Evolutionary conservation across 345 rosid genomes (phyloP).

Genomic region (Erysimum cheiranthoides): DNA sequence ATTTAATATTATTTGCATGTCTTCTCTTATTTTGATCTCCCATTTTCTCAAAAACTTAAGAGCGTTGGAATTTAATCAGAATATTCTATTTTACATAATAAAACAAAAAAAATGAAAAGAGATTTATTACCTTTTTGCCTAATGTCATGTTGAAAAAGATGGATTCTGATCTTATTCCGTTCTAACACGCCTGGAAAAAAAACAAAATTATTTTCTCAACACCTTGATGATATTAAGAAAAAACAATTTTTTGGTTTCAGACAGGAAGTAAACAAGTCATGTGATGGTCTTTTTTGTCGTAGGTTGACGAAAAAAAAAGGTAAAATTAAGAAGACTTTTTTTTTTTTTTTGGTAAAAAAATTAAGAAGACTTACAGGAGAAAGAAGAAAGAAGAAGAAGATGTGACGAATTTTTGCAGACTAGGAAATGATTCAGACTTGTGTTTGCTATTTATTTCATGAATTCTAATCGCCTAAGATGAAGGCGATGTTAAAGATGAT

Average conservation of each 20-base stretch:
- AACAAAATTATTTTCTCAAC: not conserved
- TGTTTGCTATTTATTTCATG: constrained; percentile 21
- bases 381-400: constrained; percentile 2
- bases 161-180: constrained; percentile 7
- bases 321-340: constrained; percentile 16
- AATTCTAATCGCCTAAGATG: constrained; percentile 21
- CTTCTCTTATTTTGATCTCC: constrained; percentile 3
- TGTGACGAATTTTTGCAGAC: constrained; percentile 31
- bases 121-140: constrained; percentile 26
- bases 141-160: not conserved
- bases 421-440: constrained; percentile 12
- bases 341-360: no score
- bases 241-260: not conserved
- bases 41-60: not conserved
- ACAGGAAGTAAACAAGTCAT: constrained; percentile 10
- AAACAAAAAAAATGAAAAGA: not conserved
- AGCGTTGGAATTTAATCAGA: not conserved
- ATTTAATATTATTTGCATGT: constrained; percentile 30
- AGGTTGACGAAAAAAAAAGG: constrained; percentile 8
- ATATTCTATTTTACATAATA: not conserved
- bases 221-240: not conserved
- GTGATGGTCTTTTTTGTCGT: constrained; percentile 24
- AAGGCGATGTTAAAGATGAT: constrained; percentile 35
- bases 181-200: constrained; percentile 3
- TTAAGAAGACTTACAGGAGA: constrained; percentile 28